phyloP scores from a whole-genome alignment of 2,329 filamentous ascomycete genomes.

The Davidsoniella australis region DNA sequence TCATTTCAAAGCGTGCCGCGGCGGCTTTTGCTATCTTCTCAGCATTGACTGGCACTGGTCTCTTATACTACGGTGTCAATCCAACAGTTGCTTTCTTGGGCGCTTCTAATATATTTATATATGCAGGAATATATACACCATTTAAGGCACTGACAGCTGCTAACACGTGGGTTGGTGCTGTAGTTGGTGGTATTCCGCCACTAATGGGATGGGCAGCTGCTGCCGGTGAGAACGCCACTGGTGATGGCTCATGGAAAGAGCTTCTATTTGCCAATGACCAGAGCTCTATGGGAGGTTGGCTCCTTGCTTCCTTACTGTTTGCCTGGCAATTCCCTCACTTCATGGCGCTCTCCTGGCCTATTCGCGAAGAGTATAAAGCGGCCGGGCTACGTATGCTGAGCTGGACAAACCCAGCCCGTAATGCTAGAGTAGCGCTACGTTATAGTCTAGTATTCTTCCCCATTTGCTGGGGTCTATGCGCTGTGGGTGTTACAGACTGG shows the following conservation, averaged over 20 bases:
- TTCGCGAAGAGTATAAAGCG: conserved; percentile 72
- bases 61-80: conserved; percentile 80
- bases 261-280: conserved; percentile 50
- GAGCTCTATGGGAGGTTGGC: conserved; percentile 63
- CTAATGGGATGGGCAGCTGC: conserved; percentile 97
- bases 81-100: conserved; percentile 81
- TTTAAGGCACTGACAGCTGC: conserved; percentile 71
- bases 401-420: conserved; percentile 74
- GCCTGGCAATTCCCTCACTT: conserved; percentile 99
- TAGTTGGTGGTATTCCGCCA: conserved; percentile 86
- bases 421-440: conserved; percentile 70
- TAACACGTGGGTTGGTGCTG: conserved; percentile 89
- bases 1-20: conserved; percentile 57
- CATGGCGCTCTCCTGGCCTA: conserved; percentile 79
- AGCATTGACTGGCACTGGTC: conserved; percentile 49
- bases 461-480: conserved; percentile 66
- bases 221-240: conserved; percentile 68
- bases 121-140: conserved; percentile 84
- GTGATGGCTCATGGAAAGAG: conserved; percentile 59
- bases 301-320: conserved; percentile 69
- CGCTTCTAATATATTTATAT: conserved; percentile 68
- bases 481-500: conserved; percentile 66
- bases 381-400: conserved; percentile 57
- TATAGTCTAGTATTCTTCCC: conserved; percentile 80
- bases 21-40: conserved; percentile 62